These are phyloP conservation scores for Linum usitatissimum DNA, from an alignment of 345 rosid genomes.

Conservation along the genomic window DNA sequence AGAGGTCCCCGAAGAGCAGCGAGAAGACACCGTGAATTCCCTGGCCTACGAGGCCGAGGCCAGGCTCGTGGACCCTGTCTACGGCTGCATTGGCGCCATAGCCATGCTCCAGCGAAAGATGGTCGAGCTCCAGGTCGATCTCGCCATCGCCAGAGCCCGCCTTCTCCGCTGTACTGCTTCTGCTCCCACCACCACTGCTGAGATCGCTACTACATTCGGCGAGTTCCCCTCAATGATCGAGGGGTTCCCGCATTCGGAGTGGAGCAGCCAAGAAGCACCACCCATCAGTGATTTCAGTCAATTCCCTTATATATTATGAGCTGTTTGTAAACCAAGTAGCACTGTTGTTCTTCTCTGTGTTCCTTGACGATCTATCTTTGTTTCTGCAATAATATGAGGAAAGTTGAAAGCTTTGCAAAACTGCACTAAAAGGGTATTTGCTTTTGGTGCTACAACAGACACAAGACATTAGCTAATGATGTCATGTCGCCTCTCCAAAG, in stretches of 20 bases:
- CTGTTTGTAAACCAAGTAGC: background rate
- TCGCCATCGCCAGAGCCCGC: background rate
- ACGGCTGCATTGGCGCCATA: constrained; percentile 4
- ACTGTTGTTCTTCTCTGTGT: background rate
- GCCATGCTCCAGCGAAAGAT: background rate
- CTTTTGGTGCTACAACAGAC: no score
- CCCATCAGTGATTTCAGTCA: background rate
- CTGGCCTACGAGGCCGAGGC: constrained; percentile 7
- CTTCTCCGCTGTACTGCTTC: background rate
- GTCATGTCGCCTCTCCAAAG: background rate
- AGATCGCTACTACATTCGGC: background rate
- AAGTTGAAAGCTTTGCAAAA: background rate
- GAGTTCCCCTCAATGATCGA: background rate
- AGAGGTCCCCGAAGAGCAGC: background rate
- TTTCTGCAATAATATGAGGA: background rate
- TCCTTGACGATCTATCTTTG: background rate
- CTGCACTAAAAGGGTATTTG: background rate
- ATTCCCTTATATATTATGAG: background rate
- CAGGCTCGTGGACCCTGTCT: constrained; percentile 3
- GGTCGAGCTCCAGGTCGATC: constrained; percentile 3
- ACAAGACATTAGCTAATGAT: background rate
- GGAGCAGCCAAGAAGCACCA: background rate
- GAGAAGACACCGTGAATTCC: constrained; percentile 4
- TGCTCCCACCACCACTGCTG: background rate
- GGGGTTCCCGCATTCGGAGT: background rate